Evolutionary conservation across 192 early-diverging fungal species (phyloP).

Genomic region (Radiomyces spectabilis): DNA sequence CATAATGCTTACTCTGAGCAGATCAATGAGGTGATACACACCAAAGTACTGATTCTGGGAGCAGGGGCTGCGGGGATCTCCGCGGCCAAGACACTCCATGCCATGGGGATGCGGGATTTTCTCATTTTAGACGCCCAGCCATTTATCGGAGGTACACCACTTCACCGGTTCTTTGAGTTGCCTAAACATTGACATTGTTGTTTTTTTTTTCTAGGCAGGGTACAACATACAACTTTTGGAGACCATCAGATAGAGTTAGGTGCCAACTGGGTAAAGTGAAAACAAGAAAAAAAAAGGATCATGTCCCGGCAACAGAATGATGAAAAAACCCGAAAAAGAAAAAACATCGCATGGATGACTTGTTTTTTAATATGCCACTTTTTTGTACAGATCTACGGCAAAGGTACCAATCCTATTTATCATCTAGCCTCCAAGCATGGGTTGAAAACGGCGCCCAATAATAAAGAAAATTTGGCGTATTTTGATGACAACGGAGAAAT

Average conservation of each 20-base stretch:
- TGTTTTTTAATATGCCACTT: not conserved
- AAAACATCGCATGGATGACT: not conserved
- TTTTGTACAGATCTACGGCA: constrained; percentile 24
- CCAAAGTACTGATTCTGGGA: constrained; percentile 9
- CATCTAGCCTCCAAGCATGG: constrained; percentile 20
- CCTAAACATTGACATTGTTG: too few species aligned
- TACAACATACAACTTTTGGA: constrained; percentile 6
- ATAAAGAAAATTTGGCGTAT: constrained; percentile 22
- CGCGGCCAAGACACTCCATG: constrained; percentile 2
- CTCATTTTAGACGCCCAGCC: constrained; percentile 9
- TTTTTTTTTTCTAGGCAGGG: not conserved
- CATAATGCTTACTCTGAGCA: too few species aligned
- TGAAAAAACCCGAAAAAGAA: not conserved
- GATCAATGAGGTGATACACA: too few species aligned
- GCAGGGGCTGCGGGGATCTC: constrained; percentile 10
- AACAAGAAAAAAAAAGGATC: not conserved
- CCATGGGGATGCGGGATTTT: constrained; percentile 1
- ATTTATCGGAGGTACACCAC: constrained; percentile 7
- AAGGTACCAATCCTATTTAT: constrained; percentile 31
- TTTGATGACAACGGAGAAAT: constrained; percentile 17
- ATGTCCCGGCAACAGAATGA: constrained; percentile 8
- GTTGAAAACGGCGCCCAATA: constrained; percentile 17
- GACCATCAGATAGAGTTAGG: constrained; percentile 1
- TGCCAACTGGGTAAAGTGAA: constrained; percentile 16
- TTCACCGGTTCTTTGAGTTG: not conserved